Base-by-base conservation (phyloP, 345 rosid species). In the Eutrema japonicum region DNA sequence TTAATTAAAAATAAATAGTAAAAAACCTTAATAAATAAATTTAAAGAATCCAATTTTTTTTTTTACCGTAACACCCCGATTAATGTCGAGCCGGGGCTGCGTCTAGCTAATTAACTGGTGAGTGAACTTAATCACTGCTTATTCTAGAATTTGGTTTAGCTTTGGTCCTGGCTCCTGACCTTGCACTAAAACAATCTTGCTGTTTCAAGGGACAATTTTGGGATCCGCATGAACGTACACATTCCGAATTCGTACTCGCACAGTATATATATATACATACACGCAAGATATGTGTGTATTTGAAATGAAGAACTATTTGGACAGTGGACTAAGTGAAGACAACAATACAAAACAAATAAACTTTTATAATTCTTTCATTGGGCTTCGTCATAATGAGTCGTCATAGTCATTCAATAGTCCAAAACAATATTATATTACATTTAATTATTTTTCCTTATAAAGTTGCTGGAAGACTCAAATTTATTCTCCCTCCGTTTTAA, bases 401-500 rank as follows among this genome's bases (percentile, higher is more conserved):
- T 77, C 80, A 65, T 65, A 71, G 80, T 77, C 80, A 77, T 65
- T 77, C 76, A 49, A 57, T 76, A 70, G 76, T 71, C 76, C 62
- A 64, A 71, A 55, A 49, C 68, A 47, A 9, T 35, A 10, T 35
- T 64, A 30, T 22, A 30, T 54, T 54, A 52, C 58, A 10, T 22
- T 56, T 45, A 1, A 53, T 42, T 61, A 46, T 47, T 54, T 63
- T 62, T 50, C 12, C 9, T 49, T 53, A n/a, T 55, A 64, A 67
- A 59, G 43, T 56, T 75, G 68, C 79, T 46, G 69, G 69, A 76
- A 69, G 75, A 22, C 26, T 22, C 26, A 22, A 22, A 22, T 2
- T 22, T 22, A 22, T 22, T 22, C 16, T 16, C 16, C 16, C 16
- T 16, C 16, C 16, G 16, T 16, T 16, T 16, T 0, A 16, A 16